A percentile compares a stretch with the other conserved stretches of the same genome.
phyloP scores from a whole-genome alignment of 176 grass and related monocot genomes.

The Rhynchospora breviuscula region DNA sequence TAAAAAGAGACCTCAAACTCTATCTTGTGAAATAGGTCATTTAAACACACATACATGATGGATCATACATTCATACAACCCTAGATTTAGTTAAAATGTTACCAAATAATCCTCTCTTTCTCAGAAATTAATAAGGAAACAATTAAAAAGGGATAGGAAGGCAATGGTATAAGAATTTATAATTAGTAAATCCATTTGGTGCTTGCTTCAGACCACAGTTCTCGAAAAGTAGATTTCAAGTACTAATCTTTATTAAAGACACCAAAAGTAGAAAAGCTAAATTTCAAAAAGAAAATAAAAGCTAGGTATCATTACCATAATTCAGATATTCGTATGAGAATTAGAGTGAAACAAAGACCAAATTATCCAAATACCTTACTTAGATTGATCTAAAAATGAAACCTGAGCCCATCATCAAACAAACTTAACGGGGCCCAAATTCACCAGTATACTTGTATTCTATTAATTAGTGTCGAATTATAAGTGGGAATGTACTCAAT shows the following conservation, averaged over 20 bases:
- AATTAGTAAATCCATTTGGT: background rate
- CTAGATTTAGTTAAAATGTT: conserved; percentile 4
- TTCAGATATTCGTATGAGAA: background rate
- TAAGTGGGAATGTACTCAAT: background rate
- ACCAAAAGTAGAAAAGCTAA: background rate
- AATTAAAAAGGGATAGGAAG: background rate
- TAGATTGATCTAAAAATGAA: background rate
- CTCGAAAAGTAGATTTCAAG: too few species aligned
- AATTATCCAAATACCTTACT: background rate
- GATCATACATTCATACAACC: background rate
- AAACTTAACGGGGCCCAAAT: background rate
- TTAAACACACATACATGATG: background rate
- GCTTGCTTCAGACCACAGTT: too few species aligned
- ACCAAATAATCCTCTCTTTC: background rate
- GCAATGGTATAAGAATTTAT: background rate
- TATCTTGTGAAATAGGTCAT: background rate
- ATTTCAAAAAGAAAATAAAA: background rate
- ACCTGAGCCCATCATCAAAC: background rate
- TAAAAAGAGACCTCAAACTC: background rate
- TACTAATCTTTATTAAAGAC: background rate
- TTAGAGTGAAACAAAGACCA: background rate
- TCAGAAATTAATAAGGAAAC: conserved; percentile 6
- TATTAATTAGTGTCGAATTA: conserved; percentile 1
- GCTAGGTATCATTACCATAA: background rate
- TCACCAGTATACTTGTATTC: background rate